A percentile compares a stretch with the other conserved stretches of the same genome.
Conservation (phyloP, 441 rosid genomes). For the California macrophylla region DNA sequence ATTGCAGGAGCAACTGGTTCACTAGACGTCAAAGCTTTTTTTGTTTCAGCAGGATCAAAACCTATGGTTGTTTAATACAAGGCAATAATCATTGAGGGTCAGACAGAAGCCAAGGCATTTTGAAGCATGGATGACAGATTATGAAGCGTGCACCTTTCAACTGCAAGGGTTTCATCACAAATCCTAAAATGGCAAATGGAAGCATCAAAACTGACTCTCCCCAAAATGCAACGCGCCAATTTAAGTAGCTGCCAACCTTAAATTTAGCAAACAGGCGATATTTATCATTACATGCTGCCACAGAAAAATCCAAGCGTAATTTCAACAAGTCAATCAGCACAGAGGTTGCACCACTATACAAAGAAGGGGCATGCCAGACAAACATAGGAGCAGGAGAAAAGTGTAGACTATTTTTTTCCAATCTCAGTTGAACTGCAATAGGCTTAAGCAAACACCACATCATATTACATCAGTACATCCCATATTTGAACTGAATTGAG, state of each 20-base stretch:
- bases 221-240: constrained; percentile 80
- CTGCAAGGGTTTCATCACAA: constrained; percentile 68
- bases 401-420: no score
- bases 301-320: not conserved
- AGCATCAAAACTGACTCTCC: constrained; percentile 86
- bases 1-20: constrained; percentile 29
- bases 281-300: not conserved
- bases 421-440: no score
- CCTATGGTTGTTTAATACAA: constrained; percentile 38
- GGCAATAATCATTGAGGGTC: not conserved
- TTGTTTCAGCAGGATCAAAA: constrained; percentile 44
- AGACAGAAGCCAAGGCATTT: not conserved
- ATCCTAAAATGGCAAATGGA: constrained; percentile 64
- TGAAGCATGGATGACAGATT: not conserved
- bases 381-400: no score
- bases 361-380: not conserved
- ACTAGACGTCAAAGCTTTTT: constrained; percentile 27
- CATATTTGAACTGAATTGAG: not conserved
- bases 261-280: constrained; percentile 16
- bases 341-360: not conserved
- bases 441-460: not conserved
- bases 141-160: constrained; percentile 52
- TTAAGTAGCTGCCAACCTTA: constrained; percentile 51
- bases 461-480: not conserved
- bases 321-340: not conserved